phyloP scores from a whole-genome alignment of 1,284 basidiomycete genomes.

The Neolentinus lepideus region DNA sequence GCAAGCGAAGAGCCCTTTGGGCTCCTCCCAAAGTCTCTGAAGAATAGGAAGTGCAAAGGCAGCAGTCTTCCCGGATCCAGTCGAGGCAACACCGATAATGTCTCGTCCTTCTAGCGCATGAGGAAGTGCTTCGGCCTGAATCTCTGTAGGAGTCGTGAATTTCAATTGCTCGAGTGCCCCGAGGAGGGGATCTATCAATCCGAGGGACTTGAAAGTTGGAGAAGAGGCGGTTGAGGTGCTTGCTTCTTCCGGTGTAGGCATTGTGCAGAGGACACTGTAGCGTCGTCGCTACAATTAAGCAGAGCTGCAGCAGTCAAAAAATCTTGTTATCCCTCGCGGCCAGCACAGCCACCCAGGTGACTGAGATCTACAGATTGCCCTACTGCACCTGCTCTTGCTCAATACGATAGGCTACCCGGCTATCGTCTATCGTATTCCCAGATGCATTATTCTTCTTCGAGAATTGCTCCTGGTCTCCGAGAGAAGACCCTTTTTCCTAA shows the following conservation, averaged over 20 bases:
- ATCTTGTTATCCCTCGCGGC: too few species aligned
- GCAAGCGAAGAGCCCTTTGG: constrained; percentile 89
- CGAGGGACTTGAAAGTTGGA: constrained; percentile 64
- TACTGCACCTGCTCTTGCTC: too few species aligned
- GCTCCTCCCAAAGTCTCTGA: constrained; percentile 96
- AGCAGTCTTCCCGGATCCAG: constrained; percentile 97
- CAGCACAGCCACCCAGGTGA: too few species aligned
- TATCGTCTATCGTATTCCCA: too few species aligned
- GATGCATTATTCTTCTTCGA: too few species aligned
- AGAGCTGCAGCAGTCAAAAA: too few species aligned
- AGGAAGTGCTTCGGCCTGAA: constrained; percentile 88
- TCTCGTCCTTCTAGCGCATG: constrained; percentile 88
- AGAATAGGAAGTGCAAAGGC: constrained; percentile 96
- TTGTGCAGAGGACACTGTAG: constrained; percentile 6
- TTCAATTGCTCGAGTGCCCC: constrained; percentile 80
- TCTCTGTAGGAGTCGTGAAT: constrained; percentile 87
- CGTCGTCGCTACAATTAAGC: too few species aligned
- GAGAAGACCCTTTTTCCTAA: too few species aligned
- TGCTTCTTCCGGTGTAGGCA: constrained; percentile 46
- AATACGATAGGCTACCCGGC: too few species aligned
- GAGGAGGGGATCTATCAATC: constrained; percentile 86
- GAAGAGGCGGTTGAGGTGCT: constrained; percentile 39
- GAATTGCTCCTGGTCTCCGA: too few species aligned
- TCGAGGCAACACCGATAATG: constrained; percentile 96
- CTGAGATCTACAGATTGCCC: too few species aligned